Percentiles rank a stretch among this genome's conserved stretches.
phyloP scores from a whole-genome alignment of 306 rosid species.

The Medicago truncatula region DNA sequence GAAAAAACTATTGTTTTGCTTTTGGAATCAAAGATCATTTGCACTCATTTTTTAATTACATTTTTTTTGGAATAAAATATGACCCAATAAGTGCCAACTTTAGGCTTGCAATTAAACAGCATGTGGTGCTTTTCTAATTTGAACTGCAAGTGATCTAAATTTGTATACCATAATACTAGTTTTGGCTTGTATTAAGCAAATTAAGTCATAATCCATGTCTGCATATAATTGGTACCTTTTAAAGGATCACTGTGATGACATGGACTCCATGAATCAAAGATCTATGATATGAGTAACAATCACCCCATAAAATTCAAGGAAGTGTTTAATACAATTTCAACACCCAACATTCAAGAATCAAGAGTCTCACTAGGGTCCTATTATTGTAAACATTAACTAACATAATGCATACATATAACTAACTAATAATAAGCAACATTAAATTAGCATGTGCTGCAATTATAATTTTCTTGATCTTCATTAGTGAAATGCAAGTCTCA shows the following conservation, averaged over 20 bases:
- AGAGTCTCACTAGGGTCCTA: conserved; percentile 5
- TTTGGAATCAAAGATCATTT: neutral
- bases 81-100: neutral
- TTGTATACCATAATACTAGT: neutral
- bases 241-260: neutral
- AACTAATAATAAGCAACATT: conserved; percentile 11
- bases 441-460: conserved; percentile 29
- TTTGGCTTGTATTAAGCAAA: conserved; percentile 1
- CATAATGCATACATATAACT: conserved; percentile 17
- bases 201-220: neutral
- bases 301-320: neutral
- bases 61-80: neutral
- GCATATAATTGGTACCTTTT: neutral
- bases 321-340: neutral
- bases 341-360: neutral
- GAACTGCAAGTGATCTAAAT: neutral
- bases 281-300: conserved; percentile 28
- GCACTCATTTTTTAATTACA: neutral
- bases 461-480: neutral
- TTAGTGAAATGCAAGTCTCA: neutral
- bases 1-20: neutral
- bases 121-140: conserved; percentile 11
- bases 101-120: neutral
- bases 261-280: neutral
- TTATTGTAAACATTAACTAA: conserved; percentile 14